These are phyloP conservation scores for Pleurotus salmoneostramineus DNA, from an alignment of 768 basidiomycete species.

Conservation along the genomic window DNA sequence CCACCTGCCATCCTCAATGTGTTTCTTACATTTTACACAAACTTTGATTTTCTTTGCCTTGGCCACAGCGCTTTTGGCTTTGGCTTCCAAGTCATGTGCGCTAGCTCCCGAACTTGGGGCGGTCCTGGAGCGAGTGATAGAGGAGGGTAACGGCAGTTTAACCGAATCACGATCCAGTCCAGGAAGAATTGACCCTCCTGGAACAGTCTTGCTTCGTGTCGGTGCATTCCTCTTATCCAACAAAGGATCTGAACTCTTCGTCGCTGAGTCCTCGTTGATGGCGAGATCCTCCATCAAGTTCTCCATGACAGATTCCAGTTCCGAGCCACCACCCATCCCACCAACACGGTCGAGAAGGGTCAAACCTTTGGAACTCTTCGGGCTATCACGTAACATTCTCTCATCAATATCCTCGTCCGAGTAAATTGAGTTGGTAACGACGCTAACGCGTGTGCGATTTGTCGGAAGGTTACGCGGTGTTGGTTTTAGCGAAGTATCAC, in stretches of 20 bases:
- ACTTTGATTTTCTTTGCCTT: constrained; percentile 31
- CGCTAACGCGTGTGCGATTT: not conserved
- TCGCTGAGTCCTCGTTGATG: constrained; percentile 15
- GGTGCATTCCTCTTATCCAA: not conserved
- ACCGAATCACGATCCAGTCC: constrained; percentile 40
- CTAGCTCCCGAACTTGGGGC: not conserved
- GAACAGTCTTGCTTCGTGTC: constrained; percentile 1
- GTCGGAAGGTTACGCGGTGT: not conserved
- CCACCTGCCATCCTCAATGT: constrained; percentile 80
- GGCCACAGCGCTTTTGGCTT: constrained; percentile 11
- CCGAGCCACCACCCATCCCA: not conserved
- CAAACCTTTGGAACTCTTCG: not conserved
- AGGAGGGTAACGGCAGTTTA: constrained; percentile 55
- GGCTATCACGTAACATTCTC: not conserved
- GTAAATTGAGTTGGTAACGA: constrained; percentile 2
- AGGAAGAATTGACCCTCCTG: constrained; percentile 24
- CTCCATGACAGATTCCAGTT: constrained; percentile 46
- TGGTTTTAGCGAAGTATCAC: not conserved
- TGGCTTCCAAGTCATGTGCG: not conserved
- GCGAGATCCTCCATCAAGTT: constrained; percentile 40
- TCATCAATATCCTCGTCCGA: not conserved
- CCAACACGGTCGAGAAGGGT: not conserved
- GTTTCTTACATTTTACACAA: constrained; percentile 68
- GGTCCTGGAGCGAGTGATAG: constrained; percentile 22
- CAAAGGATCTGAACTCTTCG: constrained; percentile 11